A percentile compares a stretch with the other conserved stretches of the same genome.
Evolutionary conservation across 2,329 filamentous ascomycete genomes (phyloP).

Genomic region (Trichothecium roseum): DNA sequence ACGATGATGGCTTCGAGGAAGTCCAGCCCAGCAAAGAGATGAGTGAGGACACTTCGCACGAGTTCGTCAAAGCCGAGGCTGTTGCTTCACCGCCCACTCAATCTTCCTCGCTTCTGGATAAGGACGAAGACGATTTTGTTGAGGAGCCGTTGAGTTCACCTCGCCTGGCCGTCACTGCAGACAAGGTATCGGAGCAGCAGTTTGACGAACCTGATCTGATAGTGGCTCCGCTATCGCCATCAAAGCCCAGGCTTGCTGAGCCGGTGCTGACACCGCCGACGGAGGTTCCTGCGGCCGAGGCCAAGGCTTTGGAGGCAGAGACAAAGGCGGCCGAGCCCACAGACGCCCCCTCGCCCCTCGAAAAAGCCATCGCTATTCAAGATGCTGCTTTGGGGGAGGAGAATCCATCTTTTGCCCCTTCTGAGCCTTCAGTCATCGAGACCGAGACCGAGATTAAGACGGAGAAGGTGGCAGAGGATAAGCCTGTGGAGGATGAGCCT

Average conservation of each 20-base stretch:
- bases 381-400: too few relatives aligned
- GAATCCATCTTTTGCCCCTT: neutral
- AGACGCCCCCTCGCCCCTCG: too few relatives aligned
- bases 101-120: slow-evolving; percentile 22
- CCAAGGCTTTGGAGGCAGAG: slow-evolving; percentile 8
- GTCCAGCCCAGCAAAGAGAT: slow-evolving; percentile 62
- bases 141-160: slow-evolving; percentile 67
- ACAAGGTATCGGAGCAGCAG: slow-evolving; percentile 38
- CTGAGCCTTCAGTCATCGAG: neutral
- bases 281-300: slow-evolving; percentile 5
- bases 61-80: slow-evolving; percentile 52
- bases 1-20: slow-evolving; percentile 90
- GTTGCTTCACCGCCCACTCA: slow-evolving; percentile 28
- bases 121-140: slow-evolving; percentile 64
- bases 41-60: slow-evolving; percentile 61
- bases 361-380: too few relatives aligned
- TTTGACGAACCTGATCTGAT: slow-evolving; percentile 47
- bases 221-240: slow-evolving; percentile 48
- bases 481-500: too few relatives aligned
- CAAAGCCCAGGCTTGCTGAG: slow-evolving; percentile 20
- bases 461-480: neutral
- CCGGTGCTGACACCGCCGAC: slow-evolving; percentile 5
- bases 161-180: slow-evolving; percentile 49
- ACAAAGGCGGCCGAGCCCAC: slow-evolving; percentile 3
- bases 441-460: neutral